phyloP scores from a whole-genome alignment of 768 basidiomycete species.

The Lactarius hengduanensis region DNA sequence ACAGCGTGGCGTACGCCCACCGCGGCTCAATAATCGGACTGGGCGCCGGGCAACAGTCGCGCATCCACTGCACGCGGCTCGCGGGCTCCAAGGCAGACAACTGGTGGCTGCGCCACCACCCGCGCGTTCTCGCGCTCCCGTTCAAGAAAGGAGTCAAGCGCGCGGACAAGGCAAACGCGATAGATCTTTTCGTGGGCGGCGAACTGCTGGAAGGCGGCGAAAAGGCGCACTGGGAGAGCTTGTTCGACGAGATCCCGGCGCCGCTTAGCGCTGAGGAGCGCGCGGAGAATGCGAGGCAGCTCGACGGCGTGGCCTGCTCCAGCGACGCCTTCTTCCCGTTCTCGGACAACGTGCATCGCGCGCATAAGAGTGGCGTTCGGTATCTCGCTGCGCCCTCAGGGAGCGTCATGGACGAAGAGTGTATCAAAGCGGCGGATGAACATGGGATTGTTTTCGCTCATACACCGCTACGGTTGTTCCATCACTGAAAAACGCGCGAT shows the following conservation, averaged over 20 bases:
- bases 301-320: conserved; percentile 88
- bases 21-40: conserved; percentile 92
- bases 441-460: conserved; percentile 89
- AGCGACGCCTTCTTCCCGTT: conserved; percentile 99
- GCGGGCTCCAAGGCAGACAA: conserved; percentile 98
- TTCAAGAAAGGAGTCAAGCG: conserved; percentile 98
- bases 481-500: conserved; percentile 51
- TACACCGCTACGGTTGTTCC: conserved; percentile 85
- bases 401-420: conserved; percentile 96
- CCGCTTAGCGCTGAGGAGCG: conserved; percentile 69
- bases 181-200: conserved; percentile 92
- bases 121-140: conserved; percentile 85
- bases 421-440: conserved; percentile 96
- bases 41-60: conserved; percentile 97
- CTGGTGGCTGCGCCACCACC: conserved; percentile 99
- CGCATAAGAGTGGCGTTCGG: conserved; percentile 85
- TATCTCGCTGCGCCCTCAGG: conserved; percentile 92
- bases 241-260: conserved; percentile 73
- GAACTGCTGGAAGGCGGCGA: conserved; percentile 88
- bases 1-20: conserved; percentile 94
- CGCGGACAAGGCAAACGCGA: conserved; percentile 97
- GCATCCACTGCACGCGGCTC: conserved; percentile 98
- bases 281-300: conserved; percentile 65
- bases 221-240: conserved; percentile 83
- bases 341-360: conserved; percentile 95